Evolutionary conservation across 768 basidiomycete genomes (phyloP), one percentile per base, ranked within the genome.

Genomic region (Russula earlei): DNA sequence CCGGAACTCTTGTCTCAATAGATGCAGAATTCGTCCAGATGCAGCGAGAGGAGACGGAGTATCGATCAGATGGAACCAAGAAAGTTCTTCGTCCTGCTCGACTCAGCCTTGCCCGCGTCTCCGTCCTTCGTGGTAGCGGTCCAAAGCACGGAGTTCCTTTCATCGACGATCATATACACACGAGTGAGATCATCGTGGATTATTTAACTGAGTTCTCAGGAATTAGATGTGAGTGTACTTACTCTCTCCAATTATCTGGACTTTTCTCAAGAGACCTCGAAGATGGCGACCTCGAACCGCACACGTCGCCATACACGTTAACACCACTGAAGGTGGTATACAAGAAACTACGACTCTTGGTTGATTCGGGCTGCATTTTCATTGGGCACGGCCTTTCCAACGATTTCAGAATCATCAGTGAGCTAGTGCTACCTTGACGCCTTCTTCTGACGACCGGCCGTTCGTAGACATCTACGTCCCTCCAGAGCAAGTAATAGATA

Each of bases 1-100:
- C 86, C 5, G 96, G 92, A 12, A 94, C 87, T 5, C 71, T 95
- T 40, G 84, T 99, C 36, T 85, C 95, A 3, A 97, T 99, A 59
- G 96, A 99, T 65, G 94, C 95, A 1, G 95, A 99, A 66, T 99
- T 99, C 66, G 95, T 99, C 22, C 87, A 85, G 5, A 88, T 99
- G 81, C 93, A 98, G 68, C 90, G 93, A 87, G 96, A 97, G 72
- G 96, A 98, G 69, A 87, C 85, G 29, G 96, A 99, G 66, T 89
- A 85, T 64, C 84, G 91, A 19, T 96, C 95, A 0, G 93, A 99
- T 63, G 94, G 95, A 14, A 89, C 88, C 2, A 94, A 90, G 67
- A 93, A 90, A 64, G 85, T 97, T 34, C 74, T 98, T 27, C 81
- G 93, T 12, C 96, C 96, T 2, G 87, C 92, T 5, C 83, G 93